Evolutionary conservation across 148 eudicot species (phyloP).

Genomic region (Camellia japonica): DNA sequence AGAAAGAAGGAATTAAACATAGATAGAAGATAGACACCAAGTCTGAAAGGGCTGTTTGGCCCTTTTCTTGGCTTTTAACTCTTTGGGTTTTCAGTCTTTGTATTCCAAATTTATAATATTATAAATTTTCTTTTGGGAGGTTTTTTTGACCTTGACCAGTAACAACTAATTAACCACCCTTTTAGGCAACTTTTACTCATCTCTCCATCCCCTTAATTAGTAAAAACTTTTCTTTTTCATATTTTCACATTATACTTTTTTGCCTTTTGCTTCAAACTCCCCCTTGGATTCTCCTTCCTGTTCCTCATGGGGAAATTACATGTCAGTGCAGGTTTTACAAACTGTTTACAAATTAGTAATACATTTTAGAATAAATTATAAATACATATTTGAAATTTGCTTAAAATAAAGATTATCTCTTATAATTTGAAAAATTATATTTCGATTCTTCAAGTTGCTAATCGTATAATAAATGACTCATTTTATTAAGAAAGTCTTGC

Average conservation of each 20-base stretch:
- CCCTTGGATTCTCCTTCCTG: not conserved
- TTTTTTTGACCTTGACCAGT: conserved; percentile 15
- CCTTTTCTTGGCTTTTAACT: not conserved
- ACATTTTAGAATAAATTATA: too few relatives aligned
- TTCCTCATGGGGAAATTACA: too few relatives aligned
- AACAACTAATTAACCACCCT: conserved; percentile 16
- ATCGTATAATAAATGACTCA: too few relatives aligned
- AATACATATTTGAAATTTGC: too few relatives aligned
- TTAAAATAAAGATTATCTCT: too few relatives aligned
- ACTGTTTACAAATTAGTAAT: too few relatives aligned
- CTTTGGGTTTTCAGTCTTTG: conserved; percentile 3
- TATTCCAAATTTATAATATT: not conserved
- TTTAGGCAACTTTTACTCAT: conserved; percentile 30
- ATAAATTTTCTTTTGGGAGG: too few relatives aligned
- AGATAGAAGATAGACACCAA: not conserved
- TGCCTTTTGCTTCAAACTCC: not conserved
- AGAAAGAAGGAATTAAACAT: conserved; percentile 6
- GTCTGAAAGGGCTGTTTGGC: conserved; percentile 13
- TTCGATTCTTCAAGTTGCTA: too few relatives aligned
- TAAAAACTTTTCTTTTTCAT: not conserved
- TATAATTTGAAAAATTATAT: too few relatives aligned
- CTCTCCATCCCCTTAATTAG: conserved; percentile 12
- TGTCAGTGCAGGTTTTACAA: too few relatives aligned
- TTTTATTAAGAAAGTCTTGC: too few relatives aligned
- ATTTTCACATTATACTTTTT: not conserved